These are phyloP conservation scores for Obba rivulosa DNA, from an alignment of 768 basidiomycete species.

Conservation along the genomic window DNA sequence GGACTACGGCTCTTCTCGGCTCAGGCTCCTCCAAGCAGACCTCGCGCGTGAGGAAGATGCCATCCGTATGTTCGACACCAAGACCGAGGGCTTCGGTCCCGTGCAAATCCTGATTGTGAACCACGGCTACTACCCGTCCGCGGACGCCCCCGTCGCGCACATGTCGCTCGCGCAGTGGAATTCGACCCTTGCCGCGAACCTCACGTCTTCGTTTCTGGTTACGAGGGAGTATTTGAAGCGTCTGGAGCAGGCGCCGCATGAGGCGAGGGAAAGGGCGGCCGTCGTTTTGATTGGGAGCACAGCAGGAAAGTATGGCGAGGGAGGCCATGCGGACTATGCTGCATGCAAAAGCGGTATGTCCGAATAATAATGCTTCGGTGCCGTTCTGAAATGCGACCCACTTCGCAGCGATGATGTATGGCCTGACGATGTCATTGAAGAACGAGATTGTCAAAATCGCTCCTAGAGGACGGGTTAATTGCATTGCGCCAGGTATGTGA, in stretches of 20 bases:
- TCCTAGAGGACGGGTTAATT: constrained; percentile 64
- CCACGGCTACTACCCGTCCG: constrained; percentile 48
- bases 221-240: constrained; percentile 53
- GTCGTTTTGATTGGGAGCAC: constrained; percentile 68
- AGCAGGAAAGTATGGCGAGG: constrained; percentile 70
- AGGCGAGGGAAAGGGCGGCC: constrained; percentile 46
- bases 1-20: constrained; percentile 28
- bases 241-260: constrained; percentile 31
- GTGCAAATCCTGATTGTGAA: constrained; percentile 59
- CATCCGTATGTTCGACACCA: constrained; percentile 37
- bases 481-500: constrained; percentile 59
- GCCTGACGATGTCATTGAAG: constrained; percentile 60
- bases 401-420: constrained; percentile 62
- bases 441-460: constrained; percentile 80
- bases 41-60: constrained; percentile 55
- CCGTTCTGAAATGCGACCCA: background rate
- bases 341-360: constrained; percentile 60
- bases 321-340: constrained; percentile 62
- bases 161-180: constrained; percentile 66
- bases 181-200: constrained; percentile 52
- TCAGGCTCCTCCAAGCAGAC: constrained; percentile 44
- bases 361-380: background rate
- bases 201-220: constrained; percentile 65
- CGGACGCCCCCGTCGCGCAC: constrained; percentile 44
- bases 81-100: constrained; percentile 35